Evolutionary conservation across 805 yeast species (phyloP).

Genomic region (Babjeviella inositovora): DNA sequence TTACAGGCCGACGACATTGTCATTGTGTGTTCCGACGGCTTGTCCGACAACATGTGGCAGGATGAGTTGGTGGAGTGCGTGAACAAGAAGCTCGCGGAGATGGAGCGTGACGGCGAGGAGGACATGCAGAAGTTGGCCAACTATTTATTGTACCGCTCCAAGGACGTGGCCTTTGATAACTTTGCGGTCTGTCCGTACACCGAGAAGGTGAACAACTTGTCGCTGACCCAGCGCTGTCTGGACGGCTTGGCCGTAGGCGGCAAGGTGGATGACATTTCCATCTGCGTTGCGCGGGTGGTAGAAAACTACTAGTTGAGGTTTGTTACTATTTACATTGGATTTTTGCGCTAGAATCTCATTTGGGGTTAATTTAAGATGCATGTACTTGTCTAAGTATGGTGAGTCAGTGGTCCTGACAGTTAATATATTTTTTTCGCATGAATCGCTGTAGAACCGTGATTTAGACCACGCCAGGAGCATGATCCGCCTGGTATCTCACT

Average conservation of each 20-base stretch:
- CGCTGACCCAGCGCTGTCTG: constrained; percentile 5
- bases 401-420: too few relatives aligned
- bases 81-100: constrained; percentile 11
- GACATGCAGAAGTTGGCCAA: constrained; percentile 21
- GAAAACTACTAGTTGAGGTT: constrained; percentile 3
- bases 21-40: constrained; percentile 34
- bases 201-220: constrained; percentile 27
- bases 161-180: constrained; percentile 33
- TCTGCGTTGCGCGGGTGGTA: constrained; percentile 28
- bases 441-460: too few relatives aligned
- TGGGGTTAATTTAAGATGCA: too few relatives aligned
- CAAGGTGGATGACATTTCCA: constrained; percentile 35
- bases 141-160: constrained; percentile 21
- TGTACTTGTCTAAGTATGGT: too few relatives aligned
- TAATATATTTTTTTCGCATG: too few relatives aligned
- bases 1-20: constrained; percentile 23
- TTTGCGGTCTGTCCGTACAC: constrained; percentile 37
- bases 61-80: constrained; percentile 24
- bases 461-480: too few relatives aligned
- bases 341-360: too few relatives aligned
- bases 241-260: constrained; percentile 26
- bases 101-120: constrained; percentile 8
- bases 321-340: too few relatives aligned
- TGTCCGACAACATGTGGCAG: constrained; percentile 32
- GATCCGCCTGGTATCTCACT: too few relatives aligned